Base-by-base conservation (phyloP, 352 stramenopile species). In the Pythium pectinolyticum region DNA sequence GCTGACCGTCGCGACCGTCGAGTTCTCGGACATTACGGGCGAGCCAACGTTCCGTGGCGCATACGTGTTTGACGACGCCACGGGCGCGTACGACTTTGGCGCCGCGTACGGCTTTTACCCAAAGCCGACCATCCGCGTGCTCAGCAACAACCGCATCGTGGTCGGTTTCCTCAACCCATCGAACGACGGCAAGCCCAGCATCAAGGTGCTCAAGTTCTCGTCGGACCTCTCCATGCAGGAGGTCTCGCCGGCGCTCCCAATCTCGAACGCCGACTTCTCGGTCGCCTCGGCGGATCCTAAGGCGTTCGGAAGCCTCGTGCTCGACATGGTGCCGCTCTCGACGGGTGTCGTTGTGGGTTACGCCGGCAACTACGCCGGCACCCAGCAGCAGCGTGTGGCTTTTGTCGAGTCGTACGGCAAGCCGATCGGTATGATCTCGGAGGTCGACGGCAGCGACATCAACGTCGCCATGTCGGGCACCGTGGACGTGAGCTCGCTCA, bases 131-230 rank as follows among this genome's bases (percentile, higher is more conserved):
- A 50, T 93, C 34, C 77, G 77, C 43, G 58, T 72, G 49, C 61
- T 93, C 28, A 58, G 61, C 58, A 67, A 84, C 73, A 73, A 79
- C 73, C 77, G 73, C 56, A 51, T 93, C 40, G 78, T 78, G 2
- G 61, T 93, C 22, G 69, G 77, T 12, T 93, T 93, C 77, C 43
- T 93, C 20, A 93, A 93, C 78, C 80, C 84, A 19, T 78, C 78
- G 40, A 88, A 87, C 73, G 64, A 61, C 17, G 84, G 78, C 66
- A 88, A 86, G 60, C 84, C 84, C 15, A 91, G 80, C 61, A 71
- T 90, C 67, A 86, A 89, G 72, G 73, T 93, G 39, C 63, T 93
- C 60, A 77, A 86, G 72, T 87, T 77, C 73, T 66, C 76, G 25
- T 72, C 75, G 43, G 81, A 90, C 52, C 48, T 88, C 37, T 74